A percentile compares a stretch with the other conserved stretches of the same genome.
Conservation (phyloP, 2,329 filamentous ascomycete species). For the Metarhizium rileyi region DNA sequence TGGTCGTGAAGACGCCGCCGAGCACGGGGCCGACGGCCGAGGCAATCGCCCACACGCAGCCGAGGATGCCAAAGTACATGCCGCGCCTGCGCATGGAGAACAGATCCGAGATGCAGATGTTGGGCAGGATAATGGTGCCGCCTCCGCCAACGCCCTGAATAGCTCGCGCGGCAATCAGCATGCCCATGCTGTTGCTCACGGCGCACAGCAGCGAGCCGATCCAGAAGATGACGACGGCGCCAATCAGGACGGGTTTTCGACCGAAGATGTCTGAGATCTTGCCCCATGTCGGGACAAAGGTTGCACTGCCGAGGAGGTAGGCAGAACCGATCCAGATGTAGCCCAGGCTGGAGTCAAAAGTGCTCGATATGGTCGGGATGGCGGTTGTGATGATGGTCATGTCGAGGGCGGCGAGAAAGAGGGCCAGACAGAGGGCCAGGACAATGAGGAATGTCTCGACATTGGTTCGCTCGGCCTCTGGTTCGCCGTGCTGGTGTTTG, state of each 20-base stretch:
- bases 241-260: constrained; percentile 43
- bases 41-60: constrained; percentile 54
- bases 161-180: constrained; percentile 44
- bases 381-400: constrained; percentile 58
- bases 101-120: constrained; percentile 47
- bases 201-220: constrained; percentile 45
- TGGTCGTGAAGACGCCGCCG: constrained; percentile 57
- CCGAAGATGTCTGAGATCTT: constrained; percentile 50
- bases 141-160: constrained; percentile 49
- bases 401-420: constrained; percentile 47
- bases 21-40: constrained; percentile 56
- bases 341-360: constrained; percentile 56
- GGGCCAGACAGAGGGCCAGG: constrained; percentile 29
- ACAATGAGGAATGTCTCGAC: constrained; percentile 30
- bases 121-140: constrained; percentile 49
- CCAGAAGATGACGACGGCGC: constrained; percentile 42
- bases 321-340: constrained; percentile 73
- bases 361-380: constrained; percentile 52
- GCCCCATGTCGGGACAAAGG: constrained; percentile 60
- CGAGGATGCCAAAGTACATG: constrained; percentile 42
- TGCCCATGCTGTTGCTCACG: constrained; percentile 36
- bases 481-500: constrained; percentile 10
- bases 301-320: constrained; percentile 62
- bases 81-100: constrained; percentile 42
- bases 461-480: constrained; percentile 27